Percentiles rank a stretch among this genome's conserved stretches.
phyloP scores from a whole-genome alignment of 2,329 filamentous ascomycete species.

The Alternaria novae-zelandiae region DNA sequence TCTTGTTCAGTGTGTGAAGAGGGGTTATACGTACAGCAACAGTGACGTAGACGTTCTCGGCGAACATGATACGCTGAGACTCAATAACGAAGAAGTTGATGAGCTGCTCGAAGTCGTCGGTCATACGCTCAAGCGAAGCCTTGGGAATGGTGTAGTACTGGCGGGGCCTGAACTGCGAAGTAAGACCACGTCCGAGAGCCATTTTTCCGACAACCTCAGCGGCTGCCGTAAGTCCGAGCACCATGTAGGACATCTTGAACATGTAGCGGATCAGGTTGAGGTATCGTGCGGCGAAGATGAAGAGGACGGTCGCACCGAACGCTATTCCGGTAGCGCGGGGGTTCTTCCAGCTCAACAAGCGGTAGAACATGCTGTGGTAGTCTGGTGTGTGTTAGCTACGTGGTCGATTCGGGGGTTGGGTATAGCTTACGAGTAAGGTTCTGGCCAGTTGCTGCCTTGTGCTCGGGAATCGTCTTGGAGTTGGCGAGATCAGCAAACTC shows the following conservation, averaged over 20 bases:
- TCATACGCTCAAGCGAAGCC: slow-evolving; percentile 65
- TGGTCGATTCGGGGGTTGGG: neutral
- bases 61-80: slow-evolving; percentile 70
- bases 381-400: slow-evolving; percentile 49
- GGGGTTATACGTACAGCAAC: slow-evolving; percentile 58
- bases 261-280: slow-evolving; percentile 67
- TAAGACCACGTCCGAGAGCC: slow-evolving; percentile 63
- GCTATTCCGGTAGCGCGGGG: slow-evolving; percentile 68
- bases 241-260: slow-evolving; percentile 66
- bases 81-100: slow-evolving; percentile 74
- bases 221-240: slow-evolving; percentile 64
- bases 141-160: slow-evolving; percentile 71
- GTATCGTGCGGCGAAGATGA: slow-evolving; percentile 69
- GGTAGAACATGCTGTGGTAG: slow-evolving; percentile 72
- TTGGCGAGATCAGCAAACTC: slow-evolving; percentile 66
- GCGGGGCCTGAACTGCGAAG: slow-evolving; percentile 66
- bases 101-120: slow-evolving; percentile 69
- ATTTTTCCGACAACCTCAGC: slow-evolving; percentile 64
- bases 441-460: slow-evolving; percentile 65
- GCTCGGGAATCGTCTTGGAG: slow-evolving; percentile 59
- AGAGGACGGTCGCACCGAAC: slow-evolving; percentile 61
- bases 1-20: neutral
- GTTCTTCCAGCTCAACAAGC: slow-evolving; percentile 71
- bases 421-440: slow-evolving; percentile 63
- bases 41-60: slow-evolving; percentile 68